A percentile compares a stretch with the other conserved stretches of the same genome.
phyloP scores from a whole-genome alignment of 164 flowering plant species.

The Piper betle region DNA sequence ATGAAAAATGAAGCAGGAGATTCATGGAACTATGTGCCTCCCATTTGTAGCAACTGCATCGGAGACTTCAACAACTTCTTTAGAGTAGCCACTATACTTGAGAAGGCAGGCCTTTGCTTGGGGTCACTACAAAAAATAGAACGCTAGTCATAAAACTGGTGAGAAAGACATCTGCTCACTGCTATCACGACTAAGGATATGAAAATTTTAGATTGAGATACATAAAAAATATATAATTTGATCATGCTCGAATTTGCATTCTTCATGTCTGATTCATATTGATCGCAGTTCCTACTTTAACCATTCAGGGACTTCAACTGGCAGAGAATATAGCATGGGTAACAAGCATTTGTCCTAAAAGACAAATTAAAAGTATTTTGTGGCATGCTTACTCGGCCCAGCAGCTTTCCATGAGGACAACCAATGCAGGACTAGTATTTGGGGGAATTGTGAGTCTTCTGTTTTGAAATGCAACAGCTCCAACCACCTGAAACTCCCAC shows the following conservation, averaged over 20 bases:
- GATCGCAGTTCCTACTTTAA: neutral
- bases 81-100: constrained; percentile 48
- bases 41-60: constrained; percentile 14
- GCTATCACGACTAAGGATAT: neutral
- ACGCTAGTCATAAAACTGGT: neutral
- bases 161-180: neutral
- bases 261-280: neutral
- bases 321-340: neutral
- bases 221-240: neutral
- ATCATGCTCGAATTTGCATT: neutral
- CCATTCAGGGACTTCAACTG: neutral
- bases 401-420: constrained; percentile 81
- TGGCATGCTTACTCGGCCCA: constrained; percentile 78
- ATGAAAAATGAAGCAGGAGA: no score
- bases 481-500: constrained; percentile 67
- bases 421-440: constrained; percentile 48
- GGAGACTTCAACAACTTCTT: constrained; percentile 86
- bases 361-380: neutral
- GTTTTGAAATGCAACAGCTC: constrained; percentile 96
- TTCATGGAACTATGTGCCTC: neutral
- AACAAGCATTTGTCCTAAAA: neutral
- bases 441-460: constrained; percentile 72
- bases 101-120: constrained; percentile 61
- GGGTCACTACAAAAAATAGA: constrained; percentile 55
- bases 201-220: neutral